Conservation (phyloP, 2,329 filamentous ascomycete genomes). For the Ascochyta viciae-villosae region DNA sequence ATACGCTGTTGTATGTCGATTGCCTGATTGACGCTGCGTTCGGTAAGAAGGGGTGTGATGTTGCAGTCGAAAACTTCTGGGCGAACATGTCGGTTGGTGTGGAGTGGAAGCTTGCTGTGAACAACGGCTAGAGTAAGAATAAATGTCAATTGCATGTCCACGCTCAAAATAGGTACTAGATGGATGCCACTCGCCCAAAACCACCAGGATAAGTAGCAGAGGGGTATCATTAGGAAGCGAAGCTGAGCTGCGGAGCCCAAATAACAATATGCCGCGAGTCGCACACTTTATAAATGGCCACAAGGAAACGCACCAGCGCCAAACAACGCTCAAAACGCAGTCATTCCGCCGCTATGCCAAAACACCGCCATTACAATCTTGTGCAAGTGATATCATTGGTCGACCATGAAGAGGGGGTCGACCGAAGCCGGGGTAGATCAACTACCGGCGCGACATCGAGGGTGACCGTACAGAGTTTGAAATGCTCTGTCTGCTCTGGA, state of each 20-base stretch:
- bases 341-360: slow-evolving; percentile 12
- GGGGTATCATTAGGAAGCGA: slow-evolving; percentile 19
- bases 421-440: background rate
- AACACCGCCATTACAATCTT: slow-evolving; percentile 19
- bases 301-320: slow-evolving; percentile 4
- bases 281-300: background rate
- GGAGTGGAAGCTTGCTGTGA: too few relatives aligned
- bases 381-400: slow-evolving; percentile 12
- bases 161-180: background rate
- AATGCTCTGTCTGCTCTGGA: slow-evolving; percentile 18
- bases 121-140: too few relatives aligned
- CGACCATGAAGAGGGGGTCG: background rate
- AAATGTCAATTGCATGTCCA: background rate
- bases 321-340: slow-evolving; percentile 17
- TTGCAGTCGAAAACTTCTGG: too few relatives aligned
- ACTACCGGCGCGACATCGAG: slow-evolving; percentile 16
- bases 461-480: slow-evolving; percentile 10
- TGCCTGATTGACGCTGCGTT: too few relatives aligned
- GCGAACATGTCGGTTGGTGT: too few relatives aligned
- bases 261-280: background rate
- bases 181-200: slow-evolving; percentile 6
- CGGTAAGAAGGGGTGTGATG: too few relatives aligned
- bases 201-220: slow-evolving; percentile 19
- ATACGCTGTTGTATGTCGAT: too few relatives aligned
- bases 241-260: background rate